Conservation (phyloP, 306 rosid species). For the Hylodesmum podocarpum region DNA sequence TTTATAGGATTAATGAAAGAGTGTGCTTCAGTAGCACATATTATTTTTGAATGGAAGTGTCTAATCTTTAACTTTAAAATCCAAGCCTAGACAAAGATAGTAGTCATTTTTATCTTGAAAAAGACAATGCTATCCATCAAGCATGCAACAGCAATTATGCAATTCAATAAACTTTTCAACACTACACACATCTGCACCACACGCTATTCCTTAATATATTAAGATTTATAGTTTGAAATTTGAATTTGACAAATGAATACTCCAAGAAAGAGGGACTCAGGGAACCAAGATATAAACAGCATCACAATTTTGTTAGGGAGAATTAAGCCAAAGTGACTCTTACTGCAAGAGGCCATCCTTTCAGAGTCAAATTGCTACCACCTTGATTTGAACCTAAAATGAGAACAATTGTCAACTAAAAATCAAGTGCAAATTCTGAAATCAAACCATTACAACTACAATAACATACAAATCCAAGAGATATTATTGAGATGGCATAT, state of each 20-base stretch:
- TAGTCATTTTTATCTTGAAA: neutral
- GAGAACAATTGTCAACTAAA: slow-evolving; percentile 26
- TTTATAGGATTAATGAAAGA: neutral
- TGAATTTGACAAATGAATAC: slow-evolving; percentile 6
- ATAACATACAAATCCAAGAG: slow-evolving; percentile 3
- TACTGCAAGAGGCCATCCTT: slow-evolving; percentile 78
- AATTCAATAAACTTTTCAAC: neutral
- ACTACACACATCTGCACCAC: neutral
- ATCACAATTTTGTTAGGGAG: neutral
- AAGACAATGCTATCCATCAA: neutral
- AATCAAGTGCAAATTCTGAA: neutral
- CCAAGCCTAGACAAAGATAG: neutral
- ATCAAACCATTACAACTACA: neutral
- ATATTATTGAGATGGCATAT: neutral
- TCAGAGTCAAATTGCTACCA: slow-evolving; percentile 57
- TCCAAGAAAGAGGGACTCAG: neutral
- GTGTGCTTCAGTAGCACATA: slow-evolving; percentile 3
- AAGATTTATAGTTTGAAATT: neutral
- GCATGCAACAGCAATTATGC: neutral
- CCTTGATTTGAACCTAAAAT: slow-evolving; percentile 62
- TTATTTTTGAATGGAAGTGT: neutral
- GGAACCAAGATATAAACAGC: neutral
- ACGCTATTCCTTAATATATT: neutral
- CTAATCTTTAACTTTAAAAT: neutral
- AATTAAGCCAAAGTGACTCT: slow-evolving; percentile 19